Conservation (phyloP, 805 yeast genomes). For the Yarrowia hollandica region DNA sequence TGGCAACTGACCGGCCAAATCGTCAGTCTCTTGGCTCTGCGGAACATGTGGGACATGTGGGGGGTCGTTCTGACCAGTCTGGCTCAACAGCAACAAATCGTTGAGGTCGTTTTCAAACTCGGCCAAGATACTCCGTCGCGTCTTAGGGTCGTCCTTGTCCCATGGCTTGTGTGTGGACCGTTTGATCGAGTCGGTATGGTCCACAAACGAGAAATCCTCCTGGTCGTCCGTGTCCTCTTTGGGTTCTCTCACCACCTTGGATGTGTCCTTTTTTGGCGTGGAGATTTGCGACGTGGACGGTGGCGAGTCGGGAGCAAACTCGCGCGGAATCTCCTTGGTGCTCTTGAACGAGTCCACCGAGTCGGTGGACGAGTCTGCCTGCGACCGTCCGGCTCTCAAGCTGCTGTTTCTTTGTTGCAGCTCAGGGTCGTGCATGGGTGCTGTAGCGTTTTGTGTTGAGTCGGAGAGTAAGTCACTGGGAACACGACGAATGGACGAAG, state of each 20-base stretch:
- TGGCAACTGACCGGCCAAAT: no score
- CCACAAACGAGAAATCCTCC: conserved; percentile 23
- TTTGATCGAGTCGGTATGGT: conserved; percentile 7
- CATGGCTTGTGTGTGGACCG: neutral
- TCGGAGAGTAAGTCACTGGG: no score
- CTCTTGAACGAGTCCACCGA: conserved; percentile 21
- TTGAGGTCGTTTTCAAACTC: conserved; percentile 21
- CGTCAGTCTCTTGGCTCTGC: no score
- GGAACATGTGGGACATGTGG: no score
- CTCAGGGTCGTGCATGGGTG: no score
- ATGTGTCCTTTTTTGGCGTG: neutral
- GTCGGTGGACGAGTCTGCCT: conserved; percentile 8
- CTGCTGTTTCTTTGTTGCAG: conserved; percentile 1
- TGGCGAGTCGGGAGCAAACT: conserved; percentile 5
- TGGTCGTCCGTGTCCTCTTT: conserved; percentile 14
- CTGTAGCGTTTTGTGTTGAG: no score
- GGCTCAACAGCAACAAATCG: neutral
- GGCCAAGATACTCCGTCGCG: conserved; percentile 3
- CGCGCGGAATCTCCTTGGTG: conserved; percentile 25
- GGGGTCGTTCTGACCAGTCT: no score
- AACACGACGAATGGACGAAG: no score
- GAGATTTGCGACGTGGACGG: neutral
- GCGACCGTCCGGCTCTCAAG: neutral
- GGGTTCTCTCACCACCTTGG: neutral
- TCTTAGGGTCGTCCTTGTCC: conserved; percentile 2